Conservation (phyloP, 2,329 filamentous ascomycete species). For the Thermoascus crustaceus region DNA sequence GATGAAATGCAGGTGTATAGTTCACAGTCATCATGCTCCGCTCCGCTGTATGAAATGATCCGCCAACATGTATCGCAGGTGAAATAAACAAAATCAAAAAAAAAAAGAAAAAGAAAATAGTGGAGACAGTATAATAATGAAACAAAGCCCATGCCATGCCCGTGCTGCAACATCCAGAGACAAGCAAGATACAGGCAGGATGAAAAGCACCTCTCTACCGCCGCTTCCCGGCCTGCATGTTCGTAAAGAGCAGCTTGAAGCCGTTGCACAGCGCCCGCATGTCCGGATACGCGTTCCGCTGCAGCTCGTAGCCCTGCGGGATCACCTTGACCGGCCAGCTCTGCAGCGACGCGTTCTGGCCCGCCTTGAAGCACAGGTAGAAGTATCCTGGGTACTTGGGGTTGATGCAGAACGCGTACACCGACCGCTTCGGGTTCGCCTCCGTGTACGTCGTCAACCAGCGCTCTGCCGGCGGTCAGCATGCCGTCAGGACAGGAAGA, state of each 20-base stretch:
- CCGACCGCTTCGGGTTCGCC: slow-evolving; percentile 86
- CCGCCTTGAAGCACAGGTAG: slow-evolving; percentile 91
- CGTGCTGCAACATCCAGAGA: slow-evolving; percentile 1
- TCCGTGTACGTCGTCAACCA: slow-evolving; percentile 95
- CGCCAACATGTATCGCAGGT: no score
- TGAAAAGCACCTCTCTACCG: no score
- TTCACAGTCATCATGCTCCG: neutral
- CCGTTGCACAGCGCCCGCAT: slow-evolving; percentile 95
- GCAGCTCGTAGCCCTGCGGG: slow-evolving; percentile 85
- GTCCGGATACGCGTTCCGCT: slow-evolving; percentile 82
- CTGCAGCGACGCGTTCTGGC: slow-evolving; percentile 61
- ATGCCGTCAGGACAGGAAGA: neutral
- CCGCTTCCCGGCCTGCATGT: slow-evolving; percentile 43
- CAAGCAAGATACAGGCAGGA: no score
- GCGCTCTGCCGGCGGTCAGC: slow-evolving; percentile 54
- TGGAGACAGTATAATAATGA: slow-evolving; percentile 15
- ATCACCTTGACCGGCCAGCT: slow-evolving; percentile 84
- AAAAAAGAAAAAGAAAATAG: slow-evolving; percentile 12
- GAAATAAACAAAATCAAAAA: slow-evolving; percentile 7
- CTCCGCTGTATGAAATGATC: neutral
- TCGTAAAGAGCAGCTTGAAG: slow-evolving; percentile 78
- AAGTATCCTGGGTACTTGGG: slow-evolving; percentile 90
- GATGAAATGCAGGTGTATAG: no score
- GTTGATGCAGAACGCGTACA: slow-evolving; percentile 94
- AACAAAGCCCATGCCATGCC: slow-evolving; percentile 6